phyloP scores from a whole-genome alignment of 495 filamentous ascomycete genomes.

The Talaromyces liani region DNA sequence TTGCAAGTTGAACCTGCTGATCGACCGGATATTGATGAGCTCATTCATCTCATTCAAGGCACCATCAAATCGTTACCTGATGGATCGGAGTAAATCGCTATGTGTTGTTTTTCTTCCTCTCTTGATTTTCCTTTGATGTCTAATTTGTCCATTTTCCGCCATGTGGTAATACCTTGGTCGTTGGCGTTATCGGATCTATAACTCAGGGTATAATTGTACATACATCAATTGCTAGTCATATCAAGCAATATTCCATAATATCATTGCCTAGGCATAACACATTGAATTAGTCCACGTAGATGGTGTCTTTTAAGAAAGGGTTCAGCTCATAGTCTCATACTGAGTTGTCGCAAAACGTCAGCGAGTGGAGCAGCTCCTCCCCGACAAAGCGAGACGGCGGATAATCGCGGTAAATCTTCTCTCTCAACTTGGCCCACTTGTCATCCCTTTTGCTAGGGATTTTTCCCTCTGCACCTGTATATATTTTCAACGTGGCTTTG shows the following conservation, averaged over 20 bases:
- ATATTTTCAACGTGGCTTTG: neutral
- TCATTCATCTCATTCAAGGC: conserved; percentile 72
- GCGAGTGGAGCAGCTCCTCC: neutral
- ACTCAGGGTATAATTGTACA: neutral
- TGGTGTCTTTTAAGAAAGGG: too few relatives aligned
- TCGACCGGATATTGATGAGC: conserved; percentile 80
- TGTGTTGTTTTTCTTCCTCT: neutral
- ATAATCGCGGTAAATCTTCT: neutral
- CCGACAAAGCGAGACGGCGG: neutral
- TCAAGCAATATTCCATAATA: neutral
- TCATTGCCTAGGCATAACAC: neutral
- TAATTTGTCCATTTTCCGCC: too few relatives aligned
- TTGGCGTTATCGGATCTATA: neutral
- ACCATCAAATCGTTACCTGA: conserved; percentile 69
- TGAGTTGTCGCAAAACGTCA: neutral
- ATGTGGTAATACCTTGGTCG: neutral
- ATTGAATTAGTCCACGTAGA: too few relatives aligned
- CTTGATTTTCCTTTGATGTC: neutral
- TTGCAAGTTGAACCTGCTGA: conserved; percentile 88
- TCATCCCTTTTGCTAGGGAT: neutral
- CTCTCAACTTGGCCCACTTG: neutral
- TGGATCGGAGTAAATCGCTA: conserved; percentile 17
- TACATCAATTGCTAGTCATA: neutral
- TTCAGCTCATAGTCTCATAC: too few relatives aligned
- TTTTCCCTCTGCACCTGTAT: neutral